Evolutionary conservation across 2,329 filamentous ascomycete genomes (phyloP).

Genomic region (Aspergillus arachidicola): DNA sequence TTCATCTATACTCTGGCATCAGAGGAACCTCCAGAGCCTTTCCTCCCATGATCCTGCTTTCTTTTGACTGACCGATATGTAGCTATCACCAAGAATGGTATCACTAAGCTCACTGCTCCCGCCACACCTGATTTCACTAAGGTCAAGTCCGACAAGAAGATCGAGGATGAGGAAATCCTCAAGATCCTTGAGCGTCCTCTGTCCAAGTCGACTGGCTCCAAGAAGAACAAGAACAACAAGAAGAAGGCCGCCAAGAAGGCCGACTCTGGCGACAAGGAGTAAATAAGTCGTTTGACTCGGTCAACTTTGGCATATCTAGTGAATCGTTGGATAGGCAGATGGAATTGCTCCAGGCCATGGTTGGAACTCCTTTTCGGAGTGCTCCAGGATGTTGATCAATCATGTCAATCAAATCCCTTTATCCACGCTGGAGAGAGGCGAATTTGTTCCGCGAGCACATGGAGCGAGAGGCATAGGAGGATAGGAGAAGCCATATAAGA

Average conservation of each 20-base stretch:
- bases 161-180: conserved; percentile 91
- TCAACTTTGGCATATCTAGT: conserved; percentile 18
- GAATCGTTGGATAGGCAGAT: conserved; percentile 16
- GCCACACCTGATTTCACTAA: conserved; percentile 75
- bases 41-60: neutral
- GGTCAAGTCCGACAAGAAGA: conserved; percentile 96
- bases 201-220: conserved; percentile 61
- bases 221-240: conserved; percentile 92
- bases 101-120: conserved; percentile 81
- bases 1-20: conserved; percentile 24
- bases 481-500: conserved; percentile 7
- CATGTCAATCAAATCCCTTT: conserved; percentile 9
- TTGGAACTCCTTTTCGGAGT: conserved; percentile 16
- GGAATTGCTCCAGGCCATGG: conserved; percentile 21
- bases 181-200: conserved; percentile 91
- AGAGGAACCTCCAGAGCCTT: neutral
- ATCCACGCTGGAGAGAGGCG: neutral
- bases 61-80: conserved; percentile 11
- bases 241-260: conserved; percentile 63
- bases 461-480: conserved; percentile 8
- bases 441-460: conserved; percentile 1
- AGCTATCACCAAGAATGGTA: conserved; percentile 98
- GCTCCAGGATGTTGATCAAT: conserved; percentile 7
- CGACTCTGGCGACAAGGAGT: conserved; percentile 46
- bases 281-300: conserved; percentile 26